Base-by-base conservation (phyloP, 768 basidiomycete species). In the Mycena leptocephala region DNA sequence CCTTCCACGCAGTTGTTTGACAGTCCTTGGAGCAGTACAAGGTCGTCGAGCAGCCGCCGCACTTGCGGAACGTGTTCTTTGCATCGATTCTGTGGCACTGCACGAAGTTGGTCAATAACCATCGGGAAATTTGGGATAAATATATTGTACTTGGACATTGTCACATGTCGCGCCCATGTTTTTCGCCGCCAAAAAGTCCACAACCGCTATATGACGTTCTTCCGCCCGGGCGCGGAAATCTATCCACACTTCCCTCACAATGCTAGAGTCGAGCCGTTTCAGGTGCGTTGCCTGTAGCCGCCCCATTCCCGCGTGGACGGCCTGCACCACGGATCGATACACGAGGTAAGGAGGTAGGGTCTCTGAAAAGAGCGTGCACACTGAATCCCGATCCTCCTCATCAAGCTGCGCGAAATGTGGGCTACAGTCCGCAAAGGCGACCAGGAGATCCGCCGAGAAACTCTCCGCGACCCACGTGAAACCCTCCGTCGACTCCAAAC, bases 11-110 rank as follows among this genome's bases (percentile, higher is more conserved):
- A 4, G 74, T 64, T 5, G 78, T 77, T 71, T 86, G 86, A 67
- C 87, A 87, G 70, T 86, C 85, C 66, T 85, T 85, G 2, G 86
- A 87, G 71, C 87, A 87, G 75, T 87, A 87, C 16, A 85, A 77
- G 5, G 86, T 86, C 11, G 79, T 82, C 8, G 81, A 80, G 76
- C 87, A 87, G 7, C 80, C 82, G 7, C 80, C 77, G 67, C 86
- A 88, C 55, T 84, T 83, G 51, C 80, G 78, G 75, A 88, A 84
- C 20, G 80, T 82, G 62, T 85, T 84, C 73, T 83, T 85, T 5
- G 69, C 74, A 32, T 85, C 84, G 43, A 84, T 70, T 77, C 85
- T 86, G 20, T 85, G 85, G 67, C 86, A 87, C 86, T 86, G 75
- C 2, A 35, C 59, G 18, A 14, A 32, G 30, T 37, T 26, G 37